phyloP scores from a whole-genome alignment of 192 early-diverging fungal species.

The Linnemannia exigua region DNA sequence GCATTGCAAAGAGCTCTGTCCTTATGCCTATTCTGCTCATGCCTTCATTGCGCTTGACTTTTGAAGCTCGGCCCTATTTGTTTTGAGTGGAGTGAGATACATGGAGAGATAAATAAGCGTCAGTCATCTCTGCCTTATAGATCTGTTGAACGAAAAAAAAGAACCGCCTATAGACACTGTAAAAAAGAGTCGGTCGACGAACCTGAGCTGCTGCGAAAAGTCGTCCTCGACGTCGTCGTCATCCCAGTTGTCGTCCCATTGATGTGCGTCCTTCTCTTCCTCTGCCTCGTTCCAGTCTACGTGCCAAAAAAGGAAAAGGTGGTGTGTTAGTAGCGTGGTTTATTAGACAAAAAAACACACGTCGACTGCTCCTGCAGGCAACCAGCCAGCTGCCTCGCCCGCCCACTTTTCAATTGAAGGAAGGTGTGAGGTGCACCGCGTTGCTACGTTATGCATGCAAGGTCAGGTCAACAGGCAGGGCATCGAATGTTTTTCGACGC shows the following conservation, averaged over 20 bases:
- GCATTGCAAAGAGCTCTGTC: not conserved
- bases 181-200: not conserved
- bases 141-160: no score
- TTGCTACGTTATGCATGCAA: no score
- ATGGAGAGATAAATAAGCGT: not conserved
- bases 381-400: not conserved
- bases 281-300: slow-evolving; percentile 88
- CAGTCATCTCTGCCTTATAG: not conserved
- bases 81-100: not conserved
- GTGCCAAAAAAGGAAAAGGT: not conserved
- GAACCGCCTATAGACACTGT: not conserved
- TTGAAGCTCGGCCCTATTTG: slow-evolving; percentile 42
- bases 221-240: slow-evolving; percentile 92
- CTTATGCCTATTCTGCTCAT: slow-evolving; percentile 1
- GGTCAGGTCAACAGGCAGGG: no score
- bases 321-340: not conserved
- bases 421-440: no score
- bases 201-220: slow-evolving; percentile 90
- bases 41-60: slow-evolving; percentile 44
- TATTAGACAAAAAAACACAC: not conserved
- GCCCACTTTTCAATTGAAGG: no score
- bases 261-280: slow-evolving; percentile 79
- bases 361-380: not conserved
- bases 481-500: no score
- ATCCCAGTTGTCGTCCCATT: slow-evolving; percentile 95